Conservation (phyloP, 331 rosid genomes). For the Malus hybrid region DNA sequence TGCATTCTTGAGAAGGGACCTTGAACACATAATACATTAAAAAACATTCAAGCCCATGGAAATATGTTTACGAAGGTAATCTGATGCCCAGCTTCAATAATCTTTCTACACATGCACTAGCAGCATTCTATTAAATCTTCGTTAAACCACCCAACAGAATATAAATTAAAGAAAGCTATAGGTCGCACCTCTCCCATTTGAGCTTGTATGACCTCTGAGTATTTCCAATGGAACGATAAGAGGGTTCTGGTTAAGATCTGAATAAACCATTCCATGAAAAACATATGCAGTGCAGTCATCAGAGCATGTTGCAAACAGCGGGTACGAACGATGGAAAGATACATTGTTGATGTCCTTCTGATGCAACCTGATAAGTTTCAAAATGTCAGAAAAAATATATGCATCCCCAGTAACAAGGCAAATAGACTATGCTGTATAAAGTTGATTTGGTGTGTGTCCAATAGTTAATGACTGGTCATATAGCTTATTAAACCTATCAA, state of each 20-base stretch:
- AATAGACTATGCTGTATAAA: background rate
- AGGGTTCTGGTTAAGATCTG: slow-evolving; percentile 90
- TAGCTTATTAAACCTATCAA: background rate
- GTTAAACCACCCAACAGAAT: background rate
- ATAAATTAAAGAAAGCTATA: background rate
- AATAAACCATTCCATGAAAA: slow-evolving; percentile 88
- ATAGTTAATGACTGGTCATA: background rate
- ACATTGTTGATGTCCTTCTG: slow-evolving; percentile 80
- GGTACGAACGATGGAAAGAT: slow-evolving; percentile 69
- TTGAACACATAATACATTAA: background rate
- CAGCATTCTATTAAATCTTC: background rate
- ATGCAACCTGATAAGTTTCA: slow-evolving; percentile 63
- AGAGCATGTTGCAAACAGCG: slow-evolving; percentile 88
- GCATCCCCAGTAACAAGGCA: background rate
- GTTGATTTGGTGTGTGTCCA: background rate
- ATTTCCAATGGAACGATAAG: slow-evolving; percentile 86
- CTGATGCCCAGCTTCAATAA: background rate
- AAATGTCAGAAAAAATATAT: slow-evolving; percentile 4
- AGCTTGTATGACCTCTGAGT: slow-evolving; percentile 71
- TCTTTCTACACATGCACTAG: background rate
- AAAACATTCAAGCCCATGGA: background rate
- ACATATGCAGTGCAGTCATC: slow-evolving; percentile 83
- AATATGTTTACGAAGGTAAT: background rate
- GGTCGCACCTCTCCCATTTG: slow-evolving; percentile 81
- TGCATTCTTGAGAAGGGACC: background rate